Evolutionary conservation across 108 stramenopile species (phyloP), one percentile per base, ranked within the genome.

Genomic region (Aureococcus anophagefferens): DNA sequence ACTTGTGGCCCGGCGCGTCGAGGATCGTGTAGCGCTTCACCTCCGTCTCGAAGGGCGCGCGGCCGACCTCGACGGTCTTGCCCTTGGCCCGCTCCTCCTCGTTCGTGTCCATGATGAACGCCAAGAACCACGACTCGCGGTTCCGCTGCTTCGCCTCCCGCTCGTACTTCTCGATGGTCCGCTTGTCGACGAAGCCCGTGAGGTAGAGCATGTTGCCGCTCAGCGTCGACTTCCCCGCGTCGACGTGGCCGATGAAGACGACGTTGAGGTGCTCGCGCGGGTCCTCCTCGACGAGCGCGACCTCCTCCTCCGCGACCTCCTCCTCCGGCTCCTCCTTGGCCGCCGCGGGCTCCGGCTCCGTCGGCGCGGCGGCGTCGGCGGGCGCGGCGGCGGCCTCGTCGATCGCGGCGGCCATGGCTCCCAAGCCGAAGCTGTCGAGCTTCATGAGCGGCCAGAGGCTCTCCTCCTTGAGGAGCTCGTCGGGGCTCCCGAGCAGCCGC

Each of bases 1-100:
- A 96, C 84, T 98, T 99, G 86, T 99, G 99, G 0, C 99, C 99
- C 5, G 99, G 99, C 11, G 99, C 99, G 84, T 99, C 99, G 81
- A 99, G 73, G 69, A 99, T 98, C 31, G 99, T 97, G 86, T 96
- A 98, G 35, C 99, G 88, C 79, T 95, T 94, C 63, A 62, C 65
- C 11, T 86, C 89, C 14, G 96, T 98, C 71, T 96, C 93, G 77
- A 99, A 98, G 68, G 90, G 90, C 7, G 99, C 97, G 37, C 96
- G 86, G 30, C 99, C 99, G 18, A 98, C 97, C 76, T 98, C 99
- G 0, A 99, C 97, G 13, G 99, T 99, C 81, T 95, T 99, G 40
- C 98, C 98, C 84, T 98, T 99, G 65, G 94, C 97, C 67, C 98
- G 88, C 75, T 99, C 98, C 74, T 98, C 96, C 77, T 99, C 98